Evolutionary conservation across 352 stramenopile species (phyloP).

Genomic region (Blastocystis sp.): DNA sequence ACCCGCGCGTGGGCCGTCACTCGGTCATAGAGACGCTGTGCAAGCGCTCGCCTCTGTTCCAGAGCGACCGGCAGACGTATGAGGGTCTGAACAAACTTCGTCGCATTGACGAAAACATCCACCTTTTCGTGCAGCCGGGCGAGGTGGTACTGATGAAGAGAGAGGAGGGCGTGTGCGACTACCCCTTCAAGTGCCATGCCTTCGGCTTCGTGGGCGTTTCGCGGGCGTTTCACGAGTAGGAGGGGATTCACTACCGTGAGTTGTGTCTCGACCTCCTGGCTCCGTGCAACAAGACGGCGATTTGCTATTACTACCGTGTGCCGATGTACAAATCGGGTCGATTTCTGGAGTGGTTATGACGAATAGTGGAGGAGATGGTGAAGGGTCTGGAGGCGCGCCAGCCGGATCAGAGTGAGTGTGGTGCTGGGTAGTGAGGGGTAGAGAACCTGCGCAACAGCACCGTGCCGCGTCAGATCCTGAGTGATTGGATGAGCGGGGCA

Average conservation of each 20-base stretch:
- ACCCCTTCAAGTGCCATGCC: conserved; percentile 44
- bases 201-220: conserved; percentile 11
- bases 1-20: conserved; percentile 22
- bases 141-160: conserved; percentile 8
- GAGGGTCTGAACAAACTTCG: conserved; percentile 16
- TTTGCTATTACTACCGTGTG: conserved; percentile 46
- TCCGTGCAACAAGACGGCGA: not conserved
- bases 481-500: conserved; percentile 16
- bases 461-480: conserved; percentile 12
- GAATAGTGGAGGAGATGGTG: conserved; percentile 38
- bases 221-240: not conserved
- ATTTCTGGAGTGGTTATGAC: not conserved
- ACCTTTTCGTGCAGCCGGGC: conserved; percentile 38
- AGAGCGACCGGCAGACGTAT: not conserved
- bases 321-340: conserved; percentile 11
- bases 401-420: conserved; percentile 22
- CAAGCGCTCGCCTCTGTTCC: conserved; percentile 11
- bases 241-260: conserved; percentile 6
- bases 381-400: conserved; percentile 4
- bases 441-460: conserved; percentile 20
- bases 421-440: not conserved
- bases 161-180: not conserved
- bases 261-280: conserved; percentile 10
- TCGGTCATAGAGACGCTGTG: not conserved
- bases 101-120: conserved; percentile 42